Conservation (phyloP, 2,329 filamentous ascomycete genomes). For the Domatiomyces globalis region DNA sequence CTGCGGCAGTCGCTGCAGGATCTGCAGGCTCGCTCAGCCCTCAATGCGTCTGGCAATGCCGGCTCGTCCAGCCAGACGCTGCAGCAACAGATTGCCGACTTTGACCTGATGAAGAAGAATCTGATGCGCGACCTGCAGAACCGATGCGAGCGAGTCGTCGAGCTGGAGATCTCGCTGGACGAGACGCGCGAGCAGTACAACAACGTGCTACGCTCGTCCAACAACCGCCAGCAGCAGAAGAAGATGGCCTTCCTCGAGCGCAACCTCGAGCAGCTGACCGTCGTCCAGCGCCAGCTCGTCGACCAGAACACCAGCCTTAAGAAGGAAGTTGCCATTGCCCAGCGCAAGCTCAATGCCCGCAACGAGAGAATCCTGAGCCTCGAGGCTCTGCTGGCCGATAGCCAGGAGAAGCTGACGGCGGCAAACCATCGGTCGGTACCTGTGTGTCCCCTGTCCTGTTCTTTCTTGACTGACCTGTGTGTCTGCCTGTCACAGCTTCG, state of each 20-base stretch:
- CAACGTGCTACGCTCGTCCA: conserved; percentile 88
- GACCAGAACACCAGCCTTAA: conserved; percentile 95
- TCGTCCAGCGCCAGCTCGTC: conserved; percentile 92
- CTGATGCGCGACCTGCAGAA: conserved; percentile 98
- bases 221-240: conserved; percentile 98
- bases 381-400: conserved; percentile 84
- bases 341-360: conserved; percentile 87
- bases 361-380: conserved; percentile 95
- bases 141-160: conserved; percentile 91
- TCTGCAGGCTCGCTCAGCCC: conserved; percentile 50
- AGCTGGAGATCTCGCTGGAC: conserved; percentile 93
- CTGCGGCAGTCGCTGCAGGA: conserved; percentile 71
- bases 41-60: conserved; percentile 41
- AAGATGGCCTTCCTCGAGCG: conserved; percentile 99
- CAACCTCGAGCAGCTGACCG: conserved; percentile 92
- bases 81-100: conserved; percentile 95
- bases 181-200: conserved; percentile 98
- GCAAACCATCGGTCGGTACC: conserved; percentile 99
- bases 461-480: conserved; percentile 4
- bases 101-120: conserved; percentile 99
- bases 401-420: conserved; percentile 93
- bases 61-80: conserved; percentile 75
- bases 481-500: conserved; percentile 54
- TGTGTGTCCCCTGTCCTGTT: conserved; percentile 29
- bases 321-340: conserved; percentile 97